Conservation (phyloP, 768 basidiomycete species). For the Termitomyces sp. region DNA sequence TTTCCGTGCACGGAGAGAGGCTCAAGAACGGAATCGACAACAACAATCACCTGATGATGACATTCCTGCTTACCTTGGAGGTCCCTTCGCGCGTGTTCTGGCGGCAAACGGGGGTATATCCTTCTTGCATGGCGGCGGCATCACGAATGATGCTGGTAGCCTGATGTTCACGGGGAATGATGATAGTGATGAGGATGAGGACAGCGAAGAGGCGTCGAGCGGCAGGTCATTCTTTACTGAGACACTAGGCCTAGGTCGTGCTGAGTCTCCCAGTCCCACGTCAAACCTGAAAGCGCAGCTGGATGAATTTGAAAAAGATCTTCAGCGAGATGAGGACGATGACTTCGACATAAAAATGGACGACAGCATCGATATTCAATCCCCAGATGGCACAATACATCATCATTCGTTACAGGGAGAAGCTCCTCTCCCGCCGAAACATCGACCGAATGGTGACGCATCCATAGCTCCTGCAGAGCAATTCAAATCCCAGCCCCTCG, state of each 20-base stretch:
- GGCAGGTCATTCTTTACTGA: slow-evolving; percentile 49
- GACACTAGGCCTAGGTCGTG: slow-evolving; percentile 41
- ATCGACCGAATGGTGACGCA: slow-evolving; percentile 46
- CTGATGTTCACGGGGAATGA: slow-evolving; percentile 64
- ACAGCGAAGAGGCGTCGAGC: slow-evolving; percentile 23
- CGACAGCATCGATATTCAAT: slow-evolving; percentile 23
- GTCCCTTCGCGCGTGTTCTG: slow-evolving; percentile 50
- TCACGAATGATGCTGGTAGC: slow-evolving; percentile 46
- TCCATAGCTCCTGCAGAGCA: slow-evolving; percentile 43
- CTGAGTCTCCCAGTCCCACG: slow-evolving; percentile 51
- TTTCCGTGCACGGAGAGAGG: slow-evolving; percentile 62
- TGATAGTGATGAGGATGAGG: slow-evolving; percentile 62
- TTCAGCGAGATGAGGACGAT: slow-evolving; percentile 50
- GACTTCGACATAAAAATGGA: slow-evolving; percentile 32
- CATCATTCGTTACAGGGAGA: slow-evolving; percentile 36
- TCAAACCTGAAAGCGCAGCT: slow-evolving; percentile 58
- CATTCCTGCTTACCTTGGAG: slow-evolving; percentile 29
- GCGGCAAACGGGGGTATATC: slow-evolving; percentile 59
- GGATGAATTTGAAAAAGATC: slow-evolving; percentile 39
- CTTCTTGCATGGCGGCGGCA: slow-evolving; percentile 54
- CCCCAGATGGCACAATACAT: slow-evolving; percentile 19
- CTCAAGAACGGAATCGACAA: slow-evolving; percentile 35
- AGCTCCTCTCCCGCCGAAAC: slow-evolving; percentile 45
- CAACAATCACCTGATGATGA: slow-evolving; percentile 33
- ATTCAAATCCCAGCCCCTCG: slow-evolving; percentile 46